A percentile compares a stretch with the other conserved stretches of the same genome.
phyloP scores from a whole-genome alignment of 2,329 filamentous ascomycete species.

The Cercospora zeina region DNA sequence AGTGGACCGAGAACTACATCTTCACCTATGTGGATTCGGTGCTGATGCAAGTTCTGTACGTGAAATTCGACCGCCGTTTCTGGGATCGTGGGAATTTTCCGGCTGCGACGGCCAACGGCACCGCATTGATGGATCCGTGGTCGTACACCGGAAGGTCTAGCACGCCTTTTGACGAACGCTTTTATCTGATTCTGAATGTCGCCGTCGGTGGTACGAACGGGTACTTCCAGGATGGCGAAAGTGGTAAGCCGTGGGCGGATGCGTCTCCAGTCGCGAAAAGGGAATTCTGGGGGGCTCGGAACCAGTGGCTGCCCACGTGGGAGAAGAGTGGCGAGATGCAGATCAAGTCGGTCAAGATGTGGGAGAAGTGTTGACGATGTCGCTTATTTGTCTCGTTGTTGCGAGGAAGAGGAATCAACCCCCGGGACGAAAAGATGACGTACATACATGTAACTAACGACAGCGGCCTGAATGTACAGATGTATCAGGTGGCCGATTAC shows the following conservation, averaged over 20 bases:
- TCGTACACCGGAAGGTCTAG: slow-evolving; percentile 39
- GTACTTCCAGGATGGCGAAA: slow-evolving; percentile 74
- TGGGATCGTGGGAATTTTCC: slow-evolving; percentile 45
- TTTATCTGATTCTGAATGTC: slow-evolving; percentile 46
- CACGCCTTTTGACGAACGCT: slow-evolving; percentile 46
- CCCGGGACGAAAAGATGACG: neutral
- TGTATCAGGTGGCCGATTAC: too few species aligned
- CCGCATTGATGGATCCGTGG: slow-evolving; percentile 43
- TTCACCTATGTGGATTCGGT: slow-evolving; percentile 84
- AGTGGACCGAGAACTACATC: slow-evolving; percentile 85
- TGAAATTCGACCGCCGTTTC: slow-evolving; percentile 50
- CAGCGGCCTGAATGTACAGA: too few species aligned
- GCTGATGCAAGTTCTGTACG: slow-evolving; percentile 77
- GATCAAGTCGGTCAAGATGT: slow-evolving; percentile 49
- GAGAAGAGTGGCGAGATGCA: slow-evolving; percentile 44
- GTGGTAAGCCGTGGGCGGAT: slow-evolving; percentile 78
- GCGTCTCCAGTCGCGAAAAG: slow-evolving; percentile 63
- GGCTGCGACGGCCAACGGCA: slow-evolving; percentile 40
- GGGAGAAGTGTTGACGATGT: slow-evolving; percentile 42
- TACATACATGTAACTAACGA: neutral
- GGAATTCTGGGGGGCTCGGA: slow-evolving; percentile 70
- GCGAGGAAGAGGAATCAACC: neutral
- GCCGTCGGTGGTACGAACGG: slow-evolving; percentile 53
- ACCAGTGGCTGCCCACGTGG: slow-evolving; percentile 44
- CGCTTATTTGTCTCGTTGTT: neutral